These are phyloP conservation scores for Aspergillus affinis DNA, from an alignment of 495 filamentous ascomycete species.

Conservation along the genomic window DNA sequence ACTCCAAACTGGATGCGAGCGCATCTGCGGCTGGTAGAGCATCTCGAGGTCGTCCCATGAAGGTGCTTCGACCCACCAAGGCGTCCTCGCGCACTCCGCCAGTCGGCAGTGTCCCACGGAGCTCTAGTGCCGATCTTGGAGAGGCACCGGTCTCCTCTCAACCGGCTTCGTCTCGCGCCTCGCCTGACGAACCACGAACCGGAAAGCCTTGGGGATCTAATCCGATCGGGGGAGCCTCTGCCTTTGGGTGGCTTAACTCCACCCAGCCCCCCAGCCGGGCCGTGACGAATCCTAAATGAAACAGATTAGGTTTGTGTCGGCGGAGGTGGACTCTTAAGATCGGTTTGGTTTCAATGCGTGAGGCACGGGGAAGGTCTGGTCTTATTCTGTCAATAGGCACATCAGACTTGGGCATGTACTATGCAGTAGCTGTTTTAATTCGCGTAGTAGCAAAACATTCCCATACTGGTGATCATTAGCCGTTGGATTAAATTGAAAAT, in stretches of 20 bases:
- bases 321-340: background rate
- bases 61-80: constrained; percentile 71
- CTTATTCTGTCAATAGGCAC: background rate
- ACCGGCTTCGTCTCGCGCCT: constrained; percentile 23
- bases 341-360: background rate
- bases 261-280: constrained; percentile 15
- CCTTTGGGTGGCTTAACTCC: constrained; percentile 87
- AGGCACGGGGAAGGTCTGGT: background rate
- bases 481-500: background rate
- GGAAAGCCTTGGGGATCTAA: constrained; percentile 63
- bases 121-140: constrained; percentile 26
- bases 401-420: constrained; percentile 5
- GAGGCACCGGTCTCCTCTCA: constrained; percentile 22
- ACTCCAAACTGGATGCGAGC: constrained; percentile 46
- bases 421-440: constrained; percentile 14
- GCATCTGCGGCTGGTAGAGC: constrained; percentile 42
- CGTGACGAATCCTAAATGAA: constrained; percentile 27
- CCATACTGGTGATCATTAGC: background rate
- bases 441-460: constrained; percentile 13
- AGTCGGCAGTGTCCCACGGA: constrained; percentile 31
- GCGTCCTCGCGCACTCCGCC: constrained; percentile 42
- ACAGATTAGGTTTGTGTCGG: constrained; percentile 21
- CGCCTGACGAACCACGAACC: constrained; percentile 33
- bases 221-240: constrained; percentile 87
- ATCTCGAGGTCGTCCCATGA: constrained; percentile 65